phyloP scores from a whole-genome alignment of 768 basidiomycete species.

The Mycena latifolia region DNA sequence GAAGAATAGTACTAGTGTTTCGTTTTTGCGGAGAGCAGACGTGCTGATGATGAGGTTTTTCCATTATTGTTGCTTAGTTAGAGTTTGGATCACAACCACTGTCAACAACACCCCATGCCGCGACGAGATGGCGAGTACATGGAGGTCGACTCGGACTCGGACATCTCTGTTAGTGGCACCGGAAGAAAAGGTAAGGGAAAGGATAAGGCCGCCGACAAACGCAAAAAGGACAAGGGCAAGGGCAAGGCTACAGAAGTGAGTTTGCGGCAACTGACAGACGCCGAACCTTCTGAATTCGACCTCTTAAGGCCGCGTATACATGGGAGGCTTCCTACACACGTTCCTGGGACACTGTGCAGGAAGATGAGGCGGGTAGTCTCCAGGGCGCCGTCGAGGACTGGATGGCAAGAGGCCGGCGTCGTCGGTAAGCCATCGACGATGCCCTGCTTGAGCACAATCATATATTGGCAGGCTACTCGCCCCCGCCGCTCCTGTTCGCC shows the following conservation, averaged over 20 bases:
- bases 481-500: slow-evolving; percentile 88
- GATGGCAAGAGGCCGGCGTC: slow-evolving; percentile 86
- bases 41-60: too few species aligned
- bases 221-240: slow-evolving; percentile 68
- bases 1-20: too few species aligned
- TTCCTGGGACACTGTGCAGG: slow-evolving; percentile 97
- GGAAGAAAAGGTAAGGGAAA: slow-evolving; percentile 57
- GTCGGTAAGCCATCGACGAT: slow-evolving; percentile 67
- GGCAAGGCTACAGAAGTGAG: slow-evolving; percentile 66
- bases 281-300: not conserved
- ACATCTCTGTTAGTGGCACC: slow-evolving; percentile 72
- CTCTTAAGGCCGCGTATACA: slow-evolving; percentile 79
- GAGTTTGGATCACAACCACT: too few species aligned
- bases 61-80: too few species aligned
- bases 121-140: slow-evolving; percentile 57
- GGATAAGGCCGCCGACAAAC: slow-evolving; percentile 63
- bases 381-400: slow-evolving; percentile 91
- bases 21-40: too few species aligned
- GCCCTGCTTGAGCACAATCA: slow-evolving; percentile 8
- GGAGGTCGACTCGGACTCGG: slow-evolving; percentile 79
- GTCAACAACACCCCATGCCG: slow-evolving; percentile 41
- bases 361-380: slow-evolving; percentile 93
- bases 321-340: slow-evolving; percentile 97
- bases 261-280: slow-evolving; percentile 15
- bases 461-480: slow-evolving; percentile 69